Evolutionary conservation across 371 early-diverging fungal genomes (phyloP).

Genomic region (Capillidium rhysosporum): DNA sequence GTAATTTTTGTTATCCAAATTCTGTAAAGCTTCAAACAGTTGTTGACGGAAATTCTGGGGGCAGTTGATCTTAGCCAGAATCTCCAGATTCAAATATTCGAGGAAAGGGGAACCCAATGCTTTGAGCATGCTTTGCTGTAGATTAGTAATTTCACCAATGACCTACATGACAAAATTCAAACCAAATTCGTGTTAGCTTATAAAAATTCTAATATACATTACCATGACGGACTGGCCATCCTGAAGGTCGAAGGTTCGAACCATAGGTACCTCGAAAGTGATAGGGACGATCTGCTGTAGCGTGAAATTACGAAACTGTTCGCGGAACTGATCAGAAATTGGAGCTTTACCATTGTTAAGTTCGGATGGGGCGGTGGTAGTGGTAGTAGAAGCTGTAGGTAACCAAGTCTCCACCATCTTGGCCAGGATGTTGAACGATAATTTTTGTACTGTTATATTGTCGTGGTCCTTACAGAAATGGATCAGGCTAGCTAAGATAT

Average conservation of each 20-base stretch:
- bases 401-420: constrained; percentile 70
- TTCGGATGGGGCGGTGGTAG: constrained; percentile 8
- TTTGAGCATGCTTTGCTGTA: constrained; percentile 43
- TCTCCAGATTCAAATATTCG: constrained; percentile 37
- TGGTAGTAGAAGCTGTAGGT: constrained; percentile 13
- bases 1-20: neutral
- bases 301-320: constrained; percentile 48
- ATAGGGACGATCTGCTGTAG: constrained; percentile 53
- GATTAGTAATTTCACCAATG: constrained; percentile 55
- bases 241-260: constrained; percentile 42
- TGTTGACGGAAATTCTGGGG: constrained; percentile 31
- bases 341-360: constrained; percentile 6
- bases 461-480: constrained; percentile 24
- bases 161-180: constrained; percentile 16
- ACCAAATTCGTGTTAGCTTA: neutral
- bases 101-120: constrained; percentile 41
- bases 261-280: constrained; percentile 67
- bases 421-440: constrained; percentile 59
- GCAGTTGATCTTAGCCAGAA: constrained; percentile 45
- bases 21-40: neutral
- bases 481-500: constrained; percentile 55
- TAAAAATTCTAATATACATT: constrained; percentile 5
- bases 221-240: constrained; percentile 66
- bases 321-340: constrained; percentile 14
- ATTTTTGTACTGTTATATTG: constrained; percentile 52